Evolutionary conservation across 2,329 filamentous ascomycete genomes (phyloP), one percentile per base, ranked within the genome.

Genomic region (Neonectria punicea): DNA sequence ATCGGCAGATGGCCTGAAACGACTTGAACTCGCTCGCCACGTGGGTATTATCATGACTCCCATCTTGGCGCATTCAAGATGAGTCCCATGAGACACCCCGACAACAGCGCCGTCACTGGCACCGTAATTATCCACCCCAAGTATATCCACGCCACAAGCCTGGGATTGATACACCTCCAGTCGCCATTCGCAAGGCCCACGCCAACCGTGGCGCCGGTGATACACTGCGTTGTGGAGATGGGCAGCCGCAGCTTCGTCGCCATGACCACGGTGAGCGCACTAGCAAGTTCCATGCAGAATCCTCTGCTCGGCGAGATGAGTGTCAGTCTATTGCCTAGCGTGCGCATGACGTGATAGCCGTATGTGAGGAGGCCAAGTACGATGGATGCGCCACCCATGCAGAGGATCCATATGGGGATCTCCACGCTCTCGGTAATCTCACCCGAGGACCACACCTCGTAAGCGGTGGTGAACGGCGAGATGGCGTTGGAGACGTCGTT

Each of bases 331-430:
- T 87, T 87, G 9, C 85, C 85, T 61, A 87, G 80, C 51, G 83
- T 84, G 56, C 84, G 81, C 84, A 88, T 88, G 72, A 90, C 88
- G 72, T 89, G 87, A 76, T 89, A 90, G 8, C 88, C 87, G 69
- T 88, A 90, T 10, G 86, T 88, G 78, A 85, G 81, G 63, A 90
- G 80, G n/a, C 87, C 87, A n/a, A 88, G 73, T 49, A 84, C 84
- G 28, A 88, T 84, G 53, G 79, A 78, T 1, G 79, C 75, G 63
- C 84, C 84, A 16, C 84, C 83, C 32, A 84, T 80, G 54, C 81
- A 81, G 13, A 86, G 76, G 63, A 86, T 79, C 83, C 85, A 87
- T 43, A 84, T 69, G 1, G 84, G 85, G 16, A 84, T 81, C 9
- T 76, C 74, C 1, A 80, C 77, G n/a, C 77, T 70, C 11, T 73